phyloP scores from a whole-genome alignment of 2,329 filamentous ascomycete genomes.

The Aspergillus sp. region DNA sequence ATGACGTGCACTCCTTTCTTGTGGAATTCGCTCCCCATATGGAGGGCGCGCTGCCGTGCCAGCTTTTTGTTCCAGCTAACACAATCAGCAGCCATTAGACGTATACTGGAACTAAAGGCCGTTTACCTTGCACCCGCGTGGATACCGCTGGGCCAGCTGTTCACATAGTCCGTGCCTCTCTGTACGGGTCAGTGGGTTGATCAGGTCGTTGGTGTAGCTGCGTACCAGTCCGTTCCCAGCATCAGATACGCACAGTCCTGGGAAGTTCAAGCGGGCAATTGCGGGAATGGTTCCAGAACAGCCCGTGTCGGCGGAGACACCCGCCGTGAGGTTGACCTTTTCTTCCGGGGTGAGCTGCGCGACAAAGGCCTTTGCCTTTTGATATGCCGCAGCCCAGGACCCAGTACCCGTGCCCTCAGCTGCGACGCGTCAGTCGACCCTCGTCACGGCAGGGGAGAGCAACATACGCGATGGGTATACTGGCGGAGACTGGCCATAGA shows the following conservation, averaged over 20 bases:
- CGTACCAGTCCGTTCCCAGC: slow-evolving; percentile 41
- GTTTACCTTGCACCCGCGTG: slow-evolving; percentile 28
- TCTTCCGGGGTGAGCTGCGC: slow-evolving; percentile 42
- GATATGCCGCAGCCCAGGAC: slow-evolving; percentile 35
- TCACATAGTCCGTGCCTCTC: slow-evolving; percentile 32
- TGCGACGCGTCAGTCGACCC: slow-evolving; percentile 1
- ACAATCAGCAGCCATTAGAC: neutral
- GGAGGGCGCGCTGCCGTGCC: slow-evolving; percentile 29
- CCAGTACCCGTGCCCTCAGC: slow-evolving; percentile 28
- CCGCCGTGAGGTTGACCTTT: slow-evolving; percentile 37
- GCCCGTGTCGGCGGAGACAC: slow-evolving; percentile 21
- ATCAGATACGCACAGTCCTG: slow-evolving; percentile 43
- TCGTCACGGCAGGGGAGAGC: neutral
- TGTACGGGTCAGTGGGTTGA: slow-evolving; percentile 1
- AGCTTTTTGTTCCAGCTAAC: slow-evolving; percentile 36
- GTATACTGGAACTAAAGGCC: rapidly evolving
- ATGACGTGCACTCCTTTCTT: slow-evolving; percentile 43
- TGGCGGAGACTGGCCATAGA: slow-evolving; percentile 24
- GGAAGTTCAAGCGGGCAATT: slow-evolving; percentile 31
- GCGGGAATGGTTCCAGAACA: slow-evolving; percentile 35
- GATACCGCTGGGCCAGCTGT: slow-evolving; percentile 22
- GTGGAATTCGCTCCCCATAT: slow-evolving; percentile 40
- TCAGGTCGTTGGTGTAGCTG: neutral
- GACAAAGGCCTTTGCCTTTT: slow-evolving; percentile 39
- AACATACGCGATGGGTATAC: slow-evolving; percentile 24